Evolutionary conservation across 495 filamentous ascomycete genomes (phyloP), one percentile per base, ranked within the genome.

Genomic region (Hypoxylon crocopeplum): DNA sequence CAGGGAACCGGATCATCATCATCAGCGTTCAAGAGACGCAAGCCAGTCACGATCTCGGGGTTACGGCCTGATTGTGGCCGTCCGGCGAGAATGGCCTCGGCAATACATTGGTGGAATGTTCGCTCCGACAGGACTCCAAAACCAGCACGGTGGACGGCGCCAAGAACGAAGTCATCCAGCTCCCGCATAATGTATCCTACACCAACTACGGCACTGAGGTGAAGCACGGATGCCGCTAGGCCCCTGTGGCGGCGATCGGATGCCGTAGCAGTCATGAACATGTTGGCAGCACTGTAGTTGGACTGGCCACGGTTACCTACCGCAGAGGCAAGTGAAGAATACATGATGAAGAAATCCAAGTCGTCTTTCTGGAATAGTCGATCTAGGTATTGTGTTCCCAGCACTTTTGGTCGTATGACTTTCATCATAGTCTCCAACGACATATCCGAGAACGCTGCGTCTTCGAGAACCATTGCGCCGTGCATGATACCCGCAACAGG

Each of bases 291-390:
- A 2, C 71, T 69, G 55, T 85, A 85, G 15, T 75, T 77, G 15
- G 72, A 61, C 55, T 86, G 83, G 0, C 73, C 73, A 4, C 49
- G 45, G 38, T 74, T 75, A 0, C 83, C 83, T 25, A 78, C 48
- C 2, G 80, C 56, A 12, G 67, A 74, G 1, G 74, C 54, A 0
- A 81, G 47, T 4, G 81, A 84, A 10, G 80, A 82, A 16, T 82
- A 73, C 15, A 72, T 65, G 29, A 84, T 67, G 62, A 85, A 84
- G 69, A 86, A 86, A 48, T 84, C 82, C 0, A 85, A 67, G 0
- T 27, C 16, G 5, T 62, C 25, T 1, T 62, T 44, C 3, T 49
- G 13, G 64, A 82, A 82, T 0, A 75, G 4, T 11, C 68, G 38
- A 30, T 77, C 66, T 0, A 77, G 54, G 22, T 66, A 60, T 15